phyloP scores from a whole-genome alignment of 1,284 basidiomycete genomes.

The Cutaneotrichosporon sp. region DNA sequence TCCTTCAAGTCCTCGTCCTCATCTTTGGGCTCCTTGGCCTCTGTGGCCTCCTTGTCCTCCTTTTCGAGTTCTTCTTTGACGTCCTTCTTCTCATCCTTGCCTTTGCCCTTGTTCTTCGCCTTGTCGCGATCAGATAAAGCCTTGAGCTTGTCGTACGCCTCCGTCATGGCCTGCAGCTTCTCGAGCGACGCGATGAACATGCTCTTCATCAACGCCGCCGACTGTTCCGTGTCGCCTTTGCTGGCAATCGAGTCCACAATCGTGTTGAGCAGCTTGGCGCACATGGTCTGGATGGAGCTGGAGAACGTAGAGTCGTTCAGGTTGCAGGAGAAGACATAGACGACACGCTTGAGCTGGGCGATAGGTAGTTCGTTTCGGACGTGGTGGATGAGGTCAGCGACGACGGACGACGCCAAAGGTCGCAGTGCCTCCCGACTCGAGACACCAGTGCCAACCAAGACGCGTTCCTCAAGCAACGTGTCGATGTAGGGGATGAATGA shows the following conservation, averaged over 20 bases:
- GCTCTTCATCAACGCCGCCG: constrained; percentile 62
- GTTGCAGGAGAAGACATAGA: constrained; percentile 80
- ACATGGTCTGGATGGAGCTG: constrained; percentile 81
- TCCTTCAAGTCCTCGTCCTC: neutral
- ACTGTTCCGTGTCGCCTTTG: constrained; percentile 66
- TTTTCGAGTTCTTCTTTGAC: neutral
- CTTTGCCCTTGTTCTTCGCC: constrained; percentile 43
- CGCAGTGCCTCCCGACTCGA: constrained; percentile 76
- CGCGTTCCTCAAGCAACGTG: constrained; percentile 83
- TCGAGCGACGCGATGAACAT: constrained; percentile 83
- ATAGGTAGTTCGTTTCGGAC: constrained; percentile 76
- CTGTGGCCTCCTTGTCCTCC: neutral
- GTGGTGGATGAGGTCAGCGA: constrained; percentile 92
- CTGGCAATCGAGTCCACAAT: constrained; percentile 75
- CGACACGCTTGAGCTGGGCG: constrained; percentile 71
- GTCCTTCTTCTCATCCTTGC: constrained; percentile 14
- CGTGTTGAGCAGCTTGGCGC: constrained; percentile 88
- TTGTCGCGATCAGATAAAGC: constrained; percentile 38
- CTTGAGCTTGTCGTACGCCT: constrained; percentile 55
- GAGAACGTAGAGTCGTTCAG: constrained; percentile 84
- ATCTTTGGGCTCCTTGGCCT: neutral
- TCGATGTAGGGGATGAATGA: constrained; percentile 81
- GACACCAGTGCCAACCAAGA: constrained; percentile 79
- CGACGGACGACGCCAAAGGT: constrained; percentile 76
- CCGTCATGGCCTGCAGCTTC: constrained; percentile 75